Evolutionary conservation across 169 alveolate species (phyloP).

Genomic region (Plasmodium fragile): DNA sequence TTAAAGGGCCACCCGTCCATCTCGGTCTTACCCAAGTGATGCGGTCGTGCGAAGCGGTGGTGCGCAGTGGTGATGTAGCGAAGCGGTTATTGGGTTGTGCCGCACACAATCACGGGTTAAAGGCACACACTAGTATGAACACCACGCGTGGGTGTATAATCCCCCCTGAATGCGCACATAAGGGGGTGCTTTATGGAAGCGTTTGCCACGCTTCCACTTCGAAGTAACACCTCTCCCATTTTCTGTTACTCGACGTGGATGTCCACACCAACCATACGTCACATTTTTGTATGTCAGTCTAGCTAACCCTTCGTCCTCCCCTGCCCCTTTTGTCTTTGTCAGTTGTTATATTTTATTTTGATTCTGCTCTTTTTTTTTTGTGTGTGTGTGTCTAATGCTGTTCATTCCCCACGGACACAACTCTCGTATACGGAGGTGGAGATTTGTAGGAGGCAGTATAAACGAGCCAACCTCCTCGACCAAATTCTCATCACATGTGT

Average conservation of each 20-base stretch:
- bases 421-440: not conserved
- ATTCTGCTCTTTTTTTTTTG: not conserved
- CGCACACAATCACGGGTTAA: not conserved
- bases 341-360: not conserved
- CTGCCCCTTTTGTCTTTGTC: not conserved
- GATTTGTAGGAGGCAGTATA: not conserved
- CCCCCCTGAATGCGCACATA: not conserved
- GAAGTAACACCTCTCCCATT: not conserved
- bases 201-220: not conserved
- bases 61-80: too few relatives aligned
- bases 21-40: conserved; percentile 39
- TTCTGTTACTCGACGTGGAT: not conserved
- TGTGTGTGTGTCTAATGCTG: not conserved
- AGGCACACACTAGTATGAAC: not conserved
- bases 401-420: not conserved
- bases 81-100: not conserved
- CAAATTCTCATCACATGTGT: not conserved
- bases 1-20: conserved; percentile 56
- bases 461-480: not conserved
- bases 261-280: not conserved
- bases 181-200: not conserved
- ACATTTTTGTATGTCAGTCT: not conserved
- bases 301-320: not conserved
- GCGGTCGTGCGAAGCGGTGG: not conserved
- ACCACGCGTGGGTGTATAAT: not conserved